A percentile compares a stretch with the other conserved stretches of the same genome.
Conservation (phyloP, 148 eudicot genomes). For the Spergularia bocconei region DNA sequence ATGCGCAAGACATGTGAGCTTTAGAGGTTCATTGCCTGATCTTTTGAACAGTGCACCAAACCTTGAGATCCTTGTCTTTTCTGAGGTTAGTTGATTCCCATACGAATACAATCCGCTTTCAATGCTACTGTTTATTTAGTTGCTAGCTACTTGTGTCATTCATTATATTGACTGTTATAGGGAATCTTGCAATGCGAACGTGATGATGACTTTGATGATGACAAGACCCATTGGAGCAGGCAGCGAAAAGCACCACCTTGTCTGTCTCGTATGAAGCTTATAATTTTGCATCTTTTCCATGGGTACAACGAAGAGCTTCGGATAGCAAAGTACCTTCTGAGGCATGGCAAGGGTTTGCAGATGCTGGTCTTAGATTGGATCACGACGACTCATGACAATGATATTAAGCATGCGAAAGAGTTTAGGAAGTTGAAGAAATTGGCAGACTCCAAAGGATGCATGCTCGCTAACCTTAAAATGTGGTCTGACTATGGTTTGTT, state of each 20-base stretch:
- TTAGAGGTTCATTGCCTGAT: background rate
- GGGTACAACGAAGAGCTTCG: background rate
- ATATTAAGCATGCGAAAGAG: background rate
- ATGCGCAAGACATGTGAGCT: background rate
- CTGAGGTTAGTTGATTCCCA: conserved; percentile 2
- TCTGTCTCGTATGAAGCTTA: conserved; percentile 7
- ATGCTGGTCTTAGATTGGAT: background rate
- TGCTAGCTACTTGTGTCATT: too few relatives aligned
- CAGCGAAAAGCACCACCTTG: background rate
- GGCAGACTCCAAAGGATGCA: conserved; percentile 5
- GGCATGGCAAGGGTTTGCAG: conserved; percentile 5
- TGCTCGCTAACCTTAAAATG: background rate
- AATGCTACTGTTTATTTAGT: too few relatives aligned
- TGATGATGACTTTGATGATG: background rate
- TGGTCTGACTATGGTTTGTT: too few relatives aligned
- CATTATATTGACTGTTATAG: background rate
- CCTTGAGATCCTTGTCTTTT: background rate
- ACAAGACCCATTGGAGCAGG: conserved; percentile 10
- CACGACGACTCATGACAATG: background rate
- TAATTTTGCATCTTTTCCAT: background rate
- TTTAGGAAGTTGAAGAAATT: background rate
- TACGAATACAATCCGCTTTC: too few relatives aligned
- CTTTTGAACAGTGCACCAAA: conserved; percentile 1
- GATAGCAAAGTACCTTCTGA: conserved; percentile 3
- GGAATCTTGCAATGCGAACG: conserved; percentile 2